Base-by-base conservation (phyloP, 2,329 filamentous ascomycete genomes). In the Macrophomina phaseolina region DNA sequence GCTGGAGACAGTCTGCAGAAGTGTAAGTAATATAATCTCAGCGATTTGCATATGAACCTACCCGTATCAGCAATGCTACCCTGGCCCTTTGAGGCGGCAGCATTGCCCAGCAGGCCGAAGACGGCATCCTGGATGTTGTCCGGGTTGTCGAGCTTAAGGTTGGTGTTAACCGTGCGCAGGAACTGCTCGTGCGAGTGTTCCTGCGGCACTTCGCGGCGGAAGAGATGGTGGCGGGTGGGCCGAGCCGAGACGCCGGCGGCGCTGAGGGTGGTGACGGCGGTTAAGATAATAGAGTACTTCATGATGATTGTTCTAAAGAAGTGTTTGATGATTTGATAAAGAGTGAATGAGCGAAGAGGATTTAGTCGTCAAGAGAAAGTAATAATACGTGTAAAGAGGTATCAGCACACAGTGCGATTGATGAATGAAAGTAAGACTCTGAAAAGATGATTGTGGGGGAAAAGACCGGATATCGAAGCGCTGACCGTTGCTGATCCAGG, bases 141-240 rank as follows among this genome's bases (percentile, higher is more conserved):
- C 1, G 84, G 84, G 74, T 87, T 83, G 71, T 85, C 72, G 66
- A 77, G 70, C 49, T 78, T 68, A 40, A 87, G 73, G 64, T 81
- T 77, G 28, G 75, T 75, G 69, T 81, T 77, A 68, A 84, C 81
- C 53, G 78, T 79, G 36, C 75, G 73, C 56, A 87, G 74, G 72
- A 85, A 80, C 69, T 81, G 79, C 66, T 82, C 75, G 75, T 88
- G 85, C 11, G 84, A 84, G 71, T 87, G 84, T 69, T 87, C 85
- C 72, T 87, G 84, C 32, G 85, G 85, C 67, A 87, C 84, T 73
- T 87, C 83, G 70, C 84, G 84, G 55, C 72, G 64, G 42, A 68
- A 65, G n/a, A 67, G 45, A 16, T 61, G 46, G 28, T 51, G 23
- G 23, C 42, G 67, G 30, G 70, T 68, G 6, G 76, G 76, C 56